Conservation (phyloP, 148 eudicot genomes). For the Amaranthus palmeri region DNA sequence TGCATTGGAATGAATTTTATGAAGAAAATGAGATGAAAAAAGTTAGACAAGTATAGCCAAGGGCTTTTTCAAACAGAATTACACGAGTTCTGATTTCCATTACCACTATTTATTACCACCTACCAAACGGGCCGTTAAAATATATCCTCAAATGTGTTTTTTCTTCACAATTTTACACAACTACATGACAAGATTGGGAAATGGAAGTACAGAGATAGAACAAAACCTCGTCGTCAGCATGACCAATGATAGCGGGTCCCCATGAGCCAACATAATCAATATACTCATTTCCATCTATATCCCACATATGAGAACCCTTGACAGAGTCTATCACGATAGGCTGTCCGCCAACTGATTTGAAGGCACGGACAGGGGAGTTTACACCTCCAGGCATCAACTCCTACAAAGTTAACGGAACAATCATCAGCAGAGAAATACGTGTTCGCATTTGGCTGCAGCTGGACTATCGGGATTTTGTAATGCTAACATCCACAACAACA, state of each 20-base stretch:
- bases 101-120: too few relatives aligned
- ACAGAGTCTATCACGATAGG: constrained; percentile 81
- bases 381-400: constrained; percentile 98
- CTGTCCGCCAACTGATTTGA: constrained; percentile 94
- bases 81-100: too few relatives aligned
- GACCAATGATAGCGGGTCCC: constrained; percentile 94
- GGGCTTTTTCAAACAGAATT: too few relatives aligned
- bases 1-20: too few relatives aligned
- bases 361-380: constrained; percentile 91
- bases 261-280: constrained; percentile 95
- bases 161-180: too few relatives aligned
- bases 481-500: neutral
- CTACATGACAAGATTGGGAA: neutral
- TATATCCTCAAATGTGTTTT: too few relatives aligned
- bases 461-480: neutral
- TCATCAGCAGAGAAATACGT: neutral
- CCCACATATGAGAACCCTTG: constrained; percentile 90
- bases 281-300: constrained; percentile 92
- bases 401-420: constrained; percentile 30
- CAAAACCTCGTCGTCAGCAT: constrained; percentile 78
- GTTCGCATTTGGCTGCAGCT: neutral
- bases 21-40: too few relatives aligned
- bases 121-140: too few relatives aligned
- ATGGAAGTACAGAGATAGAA: constrained; percentile 13
- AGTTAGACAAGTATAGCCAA: too few relatives aligned